Evolutionary conservation across 495 filamentous ascomycete species (phyloP).

Genomic region (Podospora anserina): DNA sequence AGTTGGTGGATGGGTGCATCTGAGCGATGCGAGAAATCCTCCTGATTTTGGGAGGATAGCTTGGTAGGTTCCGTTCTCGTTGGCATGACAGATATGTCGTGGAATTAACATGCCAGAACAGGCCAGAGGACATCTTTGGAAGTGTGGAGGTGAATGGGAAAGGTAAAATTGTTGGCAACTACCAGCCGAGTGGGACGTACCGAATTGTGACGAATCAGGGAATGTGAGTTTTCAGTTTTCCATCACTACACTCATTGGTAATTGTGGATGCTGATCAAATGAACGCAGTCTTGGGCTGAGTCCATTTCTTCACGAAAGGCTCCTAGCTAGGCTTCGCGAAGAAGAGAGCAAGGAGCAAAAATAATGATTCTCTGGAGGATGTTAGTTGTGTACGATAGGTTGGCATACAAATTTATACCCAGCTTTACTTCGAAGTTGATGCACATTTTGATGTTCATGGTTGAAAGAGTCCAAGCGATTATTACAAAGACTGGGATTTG

Average conservation of each 20-base stretch:
- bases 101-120: not conserved
- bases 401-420: not conserved
- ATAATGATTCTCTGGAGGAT: not conserved
- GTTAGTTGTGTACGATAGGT: not conserved
- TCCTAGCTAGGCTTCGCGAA: constrained; percentile 26
- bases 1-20: constrained; percentile 83
- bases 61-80: constrained; percentile 35
- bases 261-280: not conserved
- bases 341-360: constrained; percentile 25
- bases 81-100: not conserved
- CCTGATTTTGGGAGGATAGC: constrained; percentile 91
- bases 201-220: constrained; percentile 66
- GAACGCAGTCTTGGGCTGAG: constrained; percentile 26
- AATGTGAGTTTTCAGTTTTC: constrained; percentile 51
- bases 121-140: constrained; percentile 86
- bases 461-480: no score
- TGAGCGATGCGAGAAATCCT: constrained; percentile 76
- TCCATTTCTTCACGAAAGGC: constrained; percentile 28
- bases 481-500: no score
- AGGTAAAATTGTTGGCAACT: constrained; percentile 68
- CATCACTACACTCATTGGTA: not conserved
- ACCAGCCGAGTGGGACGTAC: constrained; percentile 65
- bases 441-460: not conserved
- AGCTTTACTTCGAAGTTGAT: not conserved
- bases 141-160: constrained; percentile 79